Conservation (phyloP, 2,329 filamentous ascomycete genomes). For the Pyricularia sp. region DNA sequence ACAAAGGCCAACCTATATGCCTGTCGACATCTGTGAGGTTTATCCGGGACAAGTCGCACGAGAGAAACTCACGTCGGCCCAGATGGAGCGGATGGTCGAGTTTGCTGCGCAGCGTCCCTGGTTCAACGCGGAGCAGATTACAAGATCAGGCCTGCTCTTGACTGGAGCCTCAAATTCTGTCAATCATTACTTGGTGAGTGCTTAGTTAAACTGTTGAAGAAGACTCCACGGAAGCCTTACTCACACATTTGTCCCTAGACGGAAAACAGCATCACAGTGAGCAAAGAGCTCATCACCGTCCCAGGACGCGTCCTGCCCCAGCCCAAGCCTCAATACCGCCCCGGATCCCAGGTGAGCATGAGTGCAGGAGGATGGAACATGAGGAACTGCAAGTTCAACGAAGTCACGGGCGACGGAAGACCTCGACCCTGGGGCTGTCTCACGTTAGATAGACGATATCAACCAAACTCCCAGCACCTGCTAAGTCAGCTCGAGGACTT, state of each 20-base stretch:
- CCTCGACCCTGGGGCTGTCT: not conserved
- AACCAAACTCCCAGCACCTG: not conserved
- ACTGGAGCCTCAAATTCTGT: slow-evolving; percentile 41
- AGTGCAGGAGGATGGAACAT: slow-evolving; percentile 62
- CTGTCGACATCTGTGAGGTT: slow-evolving; percentile 56
- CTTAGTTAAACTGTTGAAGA: slow-evolving; percentile 8
- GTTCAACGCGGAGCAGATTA: slow-evolving; percentile 59
- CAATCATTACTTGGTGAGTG: not conserved
- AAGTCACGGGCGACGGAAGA: not conserved
- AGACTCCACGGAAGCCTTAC: not conserved
- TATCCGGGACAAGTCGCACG: slow-evolving; percentile 55
- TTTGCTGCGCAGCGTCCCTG: slow-evolving; percentile 61
- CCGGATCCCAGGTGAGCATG: slow-evolving; percentile 21
- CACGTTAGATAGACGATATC: not conserved
- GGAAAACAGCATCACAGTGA: not conserved
- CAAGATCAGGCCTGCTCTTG: slow-evolving; percentile 42
- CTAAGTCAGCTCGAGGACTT: not conserved
- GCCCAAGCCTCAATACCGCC: slow-evolving; percentile 51
- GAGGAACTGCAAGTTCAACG: slow-evolving; percentile 28
- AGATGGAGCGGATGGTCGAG: slow-evolving; percentile 60
- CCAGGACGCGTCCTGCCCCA: slow-evolving; percentile 56
- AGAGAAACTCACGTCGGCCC: slow-evolving; percentile 45
- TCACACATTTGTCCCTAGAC: not conserved
- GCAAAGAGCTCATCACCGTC: slow-evolving; percentile 57
- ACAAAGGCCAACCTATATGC: slow-evolving; percentile 51